Base-by-base conservation (phyloP, 2,329 filamentous ascomycete species). In the Botrytis paeoniae region DNA sequence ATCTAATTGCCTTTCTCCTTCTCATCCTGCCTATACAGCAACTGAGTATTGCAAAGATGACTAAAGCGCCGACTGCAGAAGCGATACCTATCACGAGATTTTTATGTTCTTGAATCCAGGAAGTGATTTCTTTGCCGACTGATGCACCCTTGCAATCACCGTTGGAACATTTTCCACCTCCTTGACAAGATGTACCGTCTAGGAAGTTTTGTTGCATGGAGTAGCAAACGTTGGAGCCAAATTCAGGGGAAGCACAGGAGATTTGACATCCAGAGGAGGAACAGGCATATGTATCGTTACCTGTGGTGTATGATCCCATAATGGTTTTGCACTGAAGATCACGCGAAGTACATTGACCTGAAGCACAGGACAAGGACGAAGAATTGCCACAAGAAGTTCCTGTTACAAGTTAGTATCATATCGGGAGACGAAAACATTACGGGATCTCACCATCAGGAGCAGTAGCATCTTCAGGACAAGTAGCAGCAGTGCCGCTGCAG, bases 341-440 rank as follows among this genome's bases (percentile, higher is more conserved):
- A 75, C 96, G 91, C 70, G 92, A 96, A 5, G 96, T 99, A 82
- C 96, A 99, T 83, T 98, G 95, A 20, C 96, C 96, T 63, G 92
- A 95, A 43, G 96, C 94, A 81, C 96, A 99, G 45, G 88, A 84
- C 45, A 98, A 87, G 2, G 81, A 78, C 29, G 69, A 75, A 59
- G 83, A 80, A 69, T 85, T 83, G 48, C 93, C 94, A 80, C 96
- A 99, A 29, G 83, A 83, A 6, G 88, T 85, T 48, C 90, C 80
- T 82, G 69, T n/a, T 7, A 59, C 35, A 35, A 71, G 43, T 77
- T 78, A 77, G 77, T 61, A 51, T 71, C 54, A 18, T 63, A 22
- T 41, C 37, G 57, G 62, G 41, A 12, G 37, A 35, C n/a, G 25
- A 61, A 45, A 32, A 32, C 4, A n/a, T 14, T 18, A 60, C 29